Evolutionary conservation across 129 eudicot species (phyloP).

Genomic region (Chrysanthemum makinoi): DNA sequence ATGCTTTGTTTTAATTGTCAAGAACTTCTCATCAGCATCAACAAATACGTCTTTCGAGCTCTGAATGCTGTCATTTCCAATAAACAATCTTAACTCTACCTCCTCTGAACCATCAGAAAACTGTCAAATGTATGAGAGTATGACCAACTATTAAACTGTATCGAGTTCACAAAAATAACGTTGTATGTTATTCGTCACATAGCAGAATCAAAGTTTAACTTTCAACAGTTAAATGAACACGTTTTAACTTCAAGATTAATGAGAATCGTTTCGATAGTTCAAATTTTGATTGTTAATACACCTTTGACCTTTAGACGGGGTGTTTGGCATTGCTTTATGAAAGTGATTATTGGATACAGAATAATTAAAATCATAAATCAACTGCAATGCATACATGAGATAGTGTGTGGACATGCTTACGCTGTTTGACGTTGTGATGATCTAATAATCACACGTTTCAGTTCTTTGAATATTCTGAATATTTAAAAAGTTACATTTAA

Average conservation of each 20-base stretch:
- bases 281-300: neutral
- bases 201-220: neutral
- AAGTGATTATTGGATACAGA: no score
- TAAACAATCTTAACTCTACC: constrained; percentile 75
- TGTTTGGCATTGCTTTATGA: no score
- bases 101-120: constrained; percentile 79
- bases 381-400: no score
- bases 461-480: no score
- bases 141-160: neutral
- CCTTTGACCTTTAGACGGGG: no score
- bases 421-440: no score
- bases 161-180: neutral
- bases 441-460: no score
- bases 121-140: constrained; percentile 51
- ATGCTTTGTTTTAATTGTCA: constrained; percentile 45
- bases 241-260: neutral
- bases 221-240: neutral
- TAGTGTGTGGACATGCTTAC: no score
- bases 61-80: constrained; percentile 45
- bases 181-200: neutral
- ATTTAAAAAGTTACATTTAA: no score
- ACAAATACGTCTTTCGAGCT: constrained; percentile 65
- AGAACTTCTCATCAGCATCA: constrained; percentile 64
- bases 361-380: no score
- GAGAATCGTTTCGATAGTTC: neutral